A percentile compares a stretch with the other conserved stretches of the same genome.
These are phyloP conservation scores for Pseudonitzschia pungens DNA, from an alignment of 108 stramenopile species.

Conservation along the genomic window DNA sequence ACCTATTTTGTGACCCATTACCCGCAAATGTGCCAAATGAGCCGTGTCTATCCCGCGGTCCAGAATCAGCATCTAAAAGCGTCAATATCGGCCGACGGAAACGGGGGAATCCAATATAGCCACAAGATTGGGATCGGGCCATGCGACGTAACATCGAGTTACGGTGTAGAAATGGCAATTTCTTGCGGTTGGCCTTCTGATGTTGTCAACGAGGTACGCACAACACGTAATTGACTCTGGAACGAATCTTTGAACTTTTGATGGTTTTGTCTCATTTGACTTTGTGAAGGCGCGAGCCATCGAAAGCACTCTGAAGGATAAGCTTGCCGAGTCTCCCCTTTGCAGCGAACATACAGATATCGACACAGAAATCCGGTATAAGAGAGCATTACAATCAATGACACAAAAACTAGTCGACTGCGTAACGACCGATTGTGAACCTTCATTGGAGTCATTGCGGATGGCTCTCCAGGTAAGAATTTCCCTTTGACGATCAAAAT, in stretches of 20 bases:
- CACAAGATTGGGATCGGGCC: constrained; percentile 75
- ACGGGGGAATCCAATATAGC: constrained; percentile 63
- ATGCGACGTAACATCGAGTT: constrained; percentile 65
- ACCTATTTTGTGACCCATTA: constrained; percentile 92
- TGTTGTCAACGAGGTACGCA: constrained; percentile 35
- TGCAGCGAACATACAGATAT: constrained; percentile 10
- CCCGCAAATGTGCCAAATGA: constrained; percentile 70
- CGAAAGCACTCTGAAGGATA: constrained; percentile 9
- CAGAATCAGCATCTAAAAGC: constrained; percentile 79
- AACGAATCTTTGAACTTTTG: not conserved
- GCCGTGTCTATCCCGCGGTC: constrained; percentile 67
- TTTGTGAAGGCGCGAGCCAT: constrained; percentile 9
- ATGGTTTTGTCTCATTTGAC: not conserved
- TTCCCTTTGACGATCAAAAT: too few species aligned
- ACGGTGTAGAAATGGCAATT: constrained; percentile 85
- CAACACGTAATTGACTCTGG: not conserved
- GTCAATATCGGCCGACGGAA: constrained; percentile 31
- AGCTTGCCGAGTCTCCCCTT: constrained; percentile 8
- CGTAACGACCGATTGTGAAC: constrained; percentile 6
- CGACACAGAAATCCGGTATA: constrained; percentile 6
- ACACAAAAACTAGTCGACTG: not conserved
- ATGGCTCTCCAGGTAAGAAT: not conserved
- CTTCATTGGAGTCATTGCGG: constrained; percentile 1
- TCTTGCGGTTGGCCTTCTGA: constrained; percentile 82
- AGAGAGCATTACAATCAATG: not conserved